A percentile compares a stretch with the other conserved stretches of the same genome.
phyloP scores from a whole-genome alignment of 805 yeast genomes.

The Suhomyces kilbournensis region DNA sequence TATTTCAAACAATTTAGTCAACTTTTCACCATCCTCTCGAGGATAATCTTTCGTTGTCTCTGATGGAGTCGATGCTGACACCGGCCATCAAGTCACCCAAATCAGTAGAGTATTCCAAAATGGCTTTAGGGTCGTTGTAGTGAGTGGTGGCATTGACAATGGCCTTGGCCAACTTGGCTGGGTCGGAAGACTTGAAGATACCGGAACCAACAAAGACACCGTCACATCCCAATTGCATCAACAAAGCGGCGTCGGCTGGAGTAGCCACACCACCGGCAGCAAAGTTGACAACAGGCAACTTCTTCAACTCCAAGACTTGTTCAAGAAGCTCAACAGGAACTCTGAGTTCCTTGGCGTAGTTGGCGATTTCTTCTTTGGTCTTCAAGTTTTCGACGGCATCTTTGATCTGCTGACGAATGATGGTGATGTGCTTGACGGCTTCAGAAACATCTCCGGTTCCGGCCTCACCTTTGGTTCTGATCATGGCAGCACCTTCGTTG shows the following conservation, averaged over 20 bases:
- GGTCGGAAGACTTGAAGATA: constrained; percentile 70
- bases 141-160: constrained; percentile 77
- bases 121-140: constrained; percentile 55
- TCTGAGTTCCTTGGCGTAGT: constrained; percentile 54
- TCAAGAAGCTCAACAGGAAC: constrained; percentile 57
- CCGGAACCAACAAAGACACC: constrained; percentile 80
- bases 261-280: constrained; percentile 91
- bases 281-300: constrained; percentile 78
- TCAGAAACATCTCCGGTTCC: constrained; percentile 86
- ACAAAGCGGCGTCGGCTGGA: constrained; percentile 82
- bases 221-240: constrained; percentile 79
- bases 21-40: constrained; percentile 49
- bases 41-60: constrained; percentile 45
- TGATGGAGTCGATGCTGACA: constrained; percentile 52
- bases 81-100: constrained; percentile 80
- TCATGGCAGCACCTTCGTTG: constrained; percentile 83
- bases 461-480: constrained; percentile 85
- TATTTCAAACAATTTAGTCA: neutral
- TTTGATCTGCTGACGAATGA: constrained; percentile 55
- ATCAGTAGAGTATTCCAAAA: constrained; percentile 65
- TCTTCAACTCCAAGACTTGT: constrained; percentile 45
- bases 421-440: constrained; percentile 71
- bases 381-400: constrained; percentile 37
- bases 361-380: constrained; percentile 44
- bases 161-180: constrained; percentile 71